Base-by-base conservation (phyloP, 495 filamentous ascomycete species). In the Penicillium psychrofluorescens region DNA sequence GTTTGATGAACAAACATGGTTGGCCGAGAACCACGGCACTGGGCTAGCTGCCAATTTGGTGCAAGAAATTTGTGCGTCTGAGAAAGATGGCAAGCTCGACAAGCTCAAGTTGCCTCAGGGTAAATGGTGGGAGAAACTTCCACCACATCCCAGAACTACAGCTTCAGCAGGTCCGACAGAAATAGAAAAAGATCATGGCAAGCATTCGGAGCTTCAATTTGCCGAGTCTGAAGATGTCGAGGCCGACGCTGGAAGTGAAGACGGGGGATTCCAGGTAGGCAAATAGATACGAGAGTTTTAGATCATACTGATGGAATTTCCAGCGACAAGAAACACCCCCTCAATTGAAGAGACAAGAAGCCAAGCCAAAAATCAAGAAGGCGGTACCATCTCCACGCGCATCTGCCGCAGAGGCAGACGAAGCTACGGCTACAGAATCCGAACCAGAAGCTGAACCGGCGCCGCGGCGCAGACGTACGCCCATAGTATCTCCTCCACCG, bases 1-100 rank as follows among this genome's bases (percentile, higher is more conserved):
- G 11, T 78, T 78, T 45, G 60, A 76, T 40, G 62, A 74, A 42
- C 28, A 62, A 28, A 44, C 45, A 16, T 77, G 72, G 71, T 53
- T 61, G 2, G 47, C 56, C 8, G 61, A 66, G 22, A 32, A 39
- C 45, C 15, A 46, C 41, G n/a, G 39, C 37, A n/a, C 33, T 48
- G 45, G 46, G 0, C 13, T 64, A 14, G 61, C 62, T 16, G 43
- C 48, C 16, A 63, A 59, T 38, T 39, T 67, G 4, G 32, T 61
- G 1, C 40, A 54, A 15, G 63, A 63, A 27, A 15, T 64, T n/a
- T 43, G 52, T 27, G 46, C 41, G 7, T 49, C 50, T 11, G 33
- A 32, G 4, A 29, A 10, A 11, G 11, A 27, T 7, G 29, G 30
- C 11, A 36, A 35, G 15, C 10, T 57, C 14, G 49, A 50, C 14